Percentiles rank a stretch among this genome's conserved stretches.
Evolutionary conservation across 2,329 filamentous ascomycete genomes (phyloP).

Genomic region (Neobulgaria alba): DNA sequence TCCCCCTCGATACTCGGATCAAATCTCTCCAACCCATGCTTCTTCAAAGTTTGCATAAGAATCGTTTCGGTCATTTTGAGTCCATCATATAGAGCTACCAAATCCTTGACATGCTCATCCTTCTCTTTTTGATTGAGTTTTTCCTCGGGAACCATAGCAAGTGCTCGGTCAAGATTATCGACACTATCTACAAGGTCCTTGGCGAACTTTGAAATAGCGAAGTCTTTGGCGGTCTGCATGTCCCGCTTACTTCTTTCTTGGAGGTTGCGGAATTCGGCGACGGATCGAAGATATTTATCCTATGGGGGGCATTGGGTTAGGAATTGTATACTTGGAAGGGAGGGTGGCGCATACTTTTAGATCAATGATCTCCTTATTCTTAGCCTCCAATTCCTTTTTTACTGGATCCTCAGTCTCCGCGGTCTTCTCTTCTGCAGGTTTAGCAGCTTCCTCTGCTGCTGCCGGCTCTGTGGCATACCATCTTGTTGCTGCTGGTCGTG

Average conservation of each 20-base stretch:
- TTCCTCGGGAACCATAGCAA: constrained; percentile 67
- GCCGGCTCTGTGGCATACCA: constrained; percentile 35
- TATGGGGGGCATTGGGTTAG: too few relatives aligned
- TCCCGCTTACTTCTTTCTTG: constrained; percentile 92
- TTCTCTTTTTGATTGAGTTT: constrained; percentile 51
- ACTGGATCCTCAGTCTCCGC: constrained; percentile 35
- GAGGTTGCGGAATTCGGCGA: constrained; percentile 96
- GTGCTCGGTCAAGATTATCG: constrained; percentile 93
- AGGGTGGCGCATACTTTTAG: constrained; percentile 60
- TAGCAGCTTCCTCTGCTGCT: constrained; percentile 27
- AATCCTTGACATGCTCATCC: constrained; percentile 55
- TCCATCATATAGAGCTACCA: constrained; percentile 75
- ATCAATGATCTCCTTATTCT: constrained; percentile 65
- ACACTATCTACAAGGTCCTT: constrained; percentile 91
- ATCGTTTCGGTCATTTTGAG: constrained; percentile 93
- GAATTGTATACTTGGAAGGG: constrained; percentile 1
- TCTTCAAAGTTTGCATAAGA: constrained; percentile 78
- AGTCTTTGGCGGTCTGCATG: constrained; percentile 77
- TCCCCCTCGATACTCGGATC: constrained; percentile 63
- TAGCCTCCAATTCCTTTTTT: constrained; percentile 61
- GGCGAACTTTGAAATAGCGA: constrained; percentile 89
- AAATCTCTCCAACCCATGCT: constrained; percentile 88
- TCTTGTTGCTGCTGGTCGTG: constrained; percentile 19
- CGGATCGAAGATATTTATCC: constrained; percentile 90
- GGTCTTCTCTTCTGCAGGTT: constrained; percentile 30